phyloP scores from a whole-genome alignment of 148 eudicot species.

The Nepenthes mirabilis region DNA sequence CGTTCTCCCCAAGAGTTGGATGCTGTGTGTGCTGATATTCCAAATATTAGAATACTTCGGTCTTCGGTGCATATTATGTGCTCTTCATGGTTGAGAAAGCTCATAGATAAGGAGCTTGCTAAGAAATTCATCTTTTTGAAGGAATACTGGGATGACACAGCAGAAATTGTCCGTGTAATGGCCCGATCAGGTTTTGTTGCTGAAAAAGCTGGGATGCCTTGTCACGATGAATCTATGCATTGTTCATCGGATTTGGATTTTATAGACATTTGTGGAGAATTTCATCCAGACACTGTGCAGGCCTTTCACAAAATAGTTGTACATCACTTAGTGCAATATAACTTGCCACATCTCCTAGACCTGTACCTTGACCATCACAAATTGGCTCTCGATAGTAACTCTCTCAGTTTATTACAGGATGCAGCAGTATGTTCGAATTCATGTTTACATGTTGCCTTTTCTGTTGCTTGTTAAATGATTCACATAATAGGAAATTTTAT shows the following conservation, averaged over 20 bases:
- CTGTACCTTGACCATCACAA: constrained; percentile 85
- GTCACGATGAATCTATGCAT: constrained; percentile 24
- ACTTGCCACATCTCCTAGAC: constrained; percentile 77
- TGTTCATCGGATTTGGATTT: constrained; percentile 26
- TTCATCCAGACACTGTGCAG: constrained; percentile 32
- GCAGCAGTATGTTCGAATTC: constrained; percentile 51
- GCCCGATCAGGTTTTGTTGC: constrained; percentile 68
- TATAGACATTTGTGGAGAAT: constrained; percentile 13
- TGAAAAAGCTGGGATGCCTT: constrained; percentile 12
- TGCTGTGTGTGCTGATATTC: constrained; percentile 57
- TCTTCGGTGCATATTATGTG: constrained; percentile 38
- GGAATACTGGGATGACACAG: constrained; percentile 70
- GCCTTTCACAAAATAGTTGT: constrained; percentile 67
- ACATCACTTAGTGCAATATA: constrained; percentile 50
- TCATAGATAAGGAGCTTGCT: constrained; percentile 66
- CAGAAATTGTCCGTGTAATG: constrained; percentile 55
- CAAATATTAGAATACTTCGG: constrained; percentile 43
- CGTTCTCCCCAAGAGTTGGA: constrained; percentile 62
- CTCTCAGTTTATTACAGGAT: constrained; percentile 44
- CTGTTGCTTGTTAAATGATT: too few species aligned
- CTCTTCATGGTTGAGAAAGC: constrained; percentile 72
- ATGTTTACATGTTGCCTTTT: neutral
- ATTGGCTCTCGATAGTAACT: constrained; percentile 51
- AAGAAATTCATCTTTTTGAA: constrained; percentile 57
- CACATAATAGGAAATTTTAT: too few species aligned